Evolutionary conservation across 805 yeast genomes (phyloP).

Genomic region (Yarrowia sp.): DNA sequence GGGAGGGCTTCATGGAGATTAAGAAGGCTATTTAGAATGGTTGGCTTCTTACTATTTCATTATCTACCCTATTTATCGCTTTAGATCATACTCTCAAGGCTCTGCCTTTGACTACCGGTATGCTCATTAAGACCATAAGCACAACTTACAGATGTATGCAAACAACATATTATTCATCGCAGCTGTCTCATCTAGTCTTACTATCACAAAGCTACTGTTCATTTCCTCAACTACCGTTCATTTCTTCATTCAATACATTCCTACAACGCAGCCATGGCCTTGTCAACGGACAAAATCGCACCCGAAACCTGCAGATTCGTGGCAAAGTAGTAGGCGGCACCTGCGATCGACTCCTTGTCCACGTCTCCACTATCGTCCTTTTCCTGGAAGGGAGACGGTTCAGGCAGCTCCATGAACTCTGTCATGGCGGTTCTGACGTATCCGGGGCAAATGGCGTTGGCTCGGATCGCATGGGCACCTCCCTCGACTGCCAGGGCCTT

Average conservation of each 20-base stretch:
- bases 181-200: no score
- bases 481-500: slow-evolving; percentile 66
- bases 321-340: slow-evolving; percentile 42
- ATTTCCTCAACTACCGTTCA: no score
- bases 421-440: slow-evolving; percentile 69
- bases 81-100: no score
- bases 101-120: no score
- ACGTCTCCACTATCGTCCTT: slow-evolving; percentile 34
- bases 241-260: neutral
- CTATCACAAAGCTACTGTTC: no score
- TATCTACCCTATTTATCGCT: no score
- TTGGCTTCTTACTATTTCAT: no score
- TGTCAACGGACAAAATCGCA: slow-evolving; percentile 41
- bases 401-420: slow-evolving; percentile 26
- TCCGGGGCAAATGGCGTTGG: slow-evolving; percentile 76
- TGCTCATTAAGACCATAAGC: no score
- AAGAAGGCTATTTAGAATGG: no score
- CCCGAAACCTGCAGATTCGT: slow-evolving; percentile 42
- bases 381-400: slow-evolving; percentile 40
- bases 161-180: no score
- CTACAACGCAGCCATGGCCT: slow-evolving; percentile 40
- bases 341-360: slow-evolving; percentile 42
- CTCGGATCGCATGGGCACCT: slow-evolving; percentile 59
- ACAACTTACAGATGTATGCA: no score
- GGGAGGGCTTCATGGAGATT: no score